These are phyloP conservation scores for Trifolium subterraneum DNA, from an alignment of 306 rosid species.

Conservation along the genomic window DNA sequence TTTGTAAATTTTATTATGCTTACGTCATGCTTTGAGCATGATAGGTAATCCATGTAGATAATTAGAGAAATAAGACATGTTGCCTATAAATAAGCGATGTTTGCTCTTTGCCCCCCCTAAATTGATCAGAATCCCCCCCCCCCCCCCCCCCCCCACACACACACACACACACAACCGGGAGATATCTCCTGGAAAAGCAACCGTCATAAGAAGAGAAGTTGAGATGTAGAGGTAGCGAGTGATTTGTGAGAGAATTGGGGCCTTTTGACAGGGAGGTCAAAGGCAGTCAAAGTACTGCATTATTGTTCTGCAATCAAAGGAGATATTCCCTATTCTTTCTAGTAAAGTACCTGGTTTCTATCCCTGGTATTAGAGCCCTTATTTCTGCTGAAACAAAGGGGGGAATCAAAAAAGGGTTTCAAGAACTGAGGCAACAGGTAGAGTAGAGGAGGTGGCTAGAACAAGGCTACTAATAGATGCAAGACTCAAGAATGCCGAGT, in stretches of 20 bases:
- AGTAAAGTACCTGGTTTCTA: not conserved
- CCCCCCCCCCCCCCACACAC: too few species aligned
- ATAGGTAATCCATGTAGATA: not conserved
- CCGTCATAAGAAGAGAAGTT: not conserved
- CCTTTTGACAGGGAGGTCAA: not conserved
- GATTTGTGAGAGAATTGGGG: not conserved
- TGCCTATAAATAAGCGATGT: slow-evolving; percentile 4
- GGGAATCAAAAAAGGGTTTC: not conserved
- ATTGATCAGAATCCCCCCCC: too few species aligned
- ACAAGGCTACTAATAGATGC: not conserved
- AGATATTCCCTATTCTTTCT: not conserved
- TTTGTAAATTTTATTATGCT: slow-evolving; percentile 5
- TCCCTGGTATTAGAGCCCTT: not conserved
- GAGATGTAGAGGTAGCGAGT: not conserved
- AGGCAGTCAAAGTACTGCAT: not conserved
- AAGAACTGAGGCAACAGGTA: not conserved
- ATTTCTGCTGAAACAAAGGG: not conserved
- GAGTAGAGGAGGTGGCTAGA: not conserved
- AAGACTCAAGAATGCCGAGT: not conserved
- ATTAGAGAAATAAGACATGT: not conserved
- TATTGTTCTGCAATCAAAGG: not conserved
- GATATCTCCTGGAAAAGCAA: too few species aligned
- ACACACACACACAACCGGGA: too few species aligned
- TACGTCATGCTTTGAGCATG: slow-evolving; percentile 9
- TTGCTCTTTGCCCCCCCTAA: too few species aligned